Evolutionary conservation across 2,329 filamentous ascomycete genomes (phyloP), one percentile per base, ranked within the genome.

Genomic region (Aureobasidium sp.): DNA sequence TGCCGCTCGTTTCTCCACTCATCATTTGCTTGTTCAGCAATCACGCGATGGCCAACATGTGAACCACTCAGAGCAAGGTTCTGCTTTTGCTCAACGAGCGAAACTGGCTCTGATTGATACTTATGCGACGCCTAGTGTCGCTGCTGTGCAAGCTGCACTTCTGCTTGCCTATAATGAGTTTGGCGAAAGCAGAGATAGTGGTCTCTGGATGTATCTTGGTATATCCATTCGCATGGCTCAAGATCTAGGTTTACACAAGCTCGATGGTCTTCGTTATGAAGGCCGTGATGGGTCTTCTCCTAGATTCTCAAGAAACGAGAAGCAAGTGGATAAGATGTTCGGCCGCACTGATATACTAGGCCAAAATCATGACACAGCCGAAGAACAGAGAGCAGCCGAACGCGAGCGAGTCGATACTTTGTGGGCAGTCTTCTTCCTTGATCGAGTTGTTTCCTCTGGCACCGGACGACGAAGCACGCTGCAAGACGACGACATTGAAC

Each of bases 121-220:
- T 0, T 91, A 95, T 65, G 84, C 89, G 0, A 94, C 88, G 64
- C 91, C 91, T 0, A 91, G 87, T 2, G 86, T 95, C 1, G 88
- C 88, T 29, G 90, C 90, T 10, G 89, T 94, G 0, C 91, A 96
- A 68, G 90, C 91, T 0, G 91, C 88, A 53, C 75, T 96, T 11
- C 76, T 96, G 32, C 83, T 96, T 75, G 91, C 90, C 0, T 96
- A 96, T 69, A 90, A 95, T 66, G 88, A 92, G 47, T 96, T 96
- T 67, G 91, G 91, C 1, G 89, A 89, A 11, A 90, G 90, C 66
- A 89, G 92, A 67, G 91, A 96, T 69, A 95, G 90, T 71, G 90
- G 90, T 0, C 74, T 96, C 7, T 96, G 91, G 91, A 95, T 96
- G 90, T 96, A 95, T 70, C 79, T 96, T 1, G 91, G 91, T 0